Evolutionary conservation across 441 rosid genomes (phyloP).

Genomic region (Dalechampia spathulata): DNA sequence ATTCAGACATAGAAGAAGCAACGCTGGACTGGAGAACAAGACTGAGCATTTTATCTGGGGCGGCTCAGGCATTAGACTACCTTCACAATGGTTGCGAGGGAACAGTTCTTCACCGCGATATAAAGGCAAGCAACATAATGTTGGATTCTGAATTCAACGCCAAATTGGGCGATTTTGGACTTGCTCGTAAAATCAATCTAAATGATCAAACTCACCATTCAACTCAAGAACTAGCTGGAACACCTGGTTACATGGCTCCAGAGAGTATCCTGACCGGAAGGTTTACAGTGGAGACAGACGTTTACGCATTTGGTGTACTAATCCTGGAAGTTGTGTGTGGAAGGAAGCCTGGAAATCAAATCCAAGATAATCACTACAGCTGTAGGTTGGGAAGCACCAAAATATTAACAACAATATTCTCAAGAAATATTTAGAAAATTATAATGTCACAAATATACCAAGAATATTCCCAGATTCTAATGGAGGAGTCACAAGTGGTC

Average conservation of each 20-base stretch:
- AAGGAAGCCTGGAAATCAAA: slow-evolving; percentile 32
- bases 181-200: slow-evolving; percentile 54
- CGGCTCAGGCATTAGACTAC: slow-evolving; percentile 62
- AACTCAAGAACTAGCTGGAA: slow-evolving; percentile 62
- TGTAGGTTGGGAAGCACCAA: slow-evolving; percentile 50
- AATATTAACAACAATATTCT: too few relatives aligned
- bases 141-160: slow-evolving; percentile 55
- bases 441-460: too few relatives aligned
- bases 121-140: slow-evolving; percentile 77
- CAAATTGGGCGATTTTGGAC: slow-evolving; percentile 61
- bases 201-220: slow-evolving; percentile 66
- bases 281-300: slow-evolving; percentile 65
- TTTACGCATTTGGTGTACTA: slow-evolving; percentile 66
- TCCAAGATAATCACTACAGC: slow-evolving; percentile 29
- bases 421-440: too few relatives aligned
- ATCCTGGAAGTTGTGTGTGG: slow-evolving; percentile 66
- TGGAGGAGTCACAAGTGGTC: too few relatives aligned
- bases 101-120: slow-evolving; percentile 63
- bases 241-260: slow-evolving; percentile 79
- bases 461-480: too few relatives aligned
- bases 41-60: slow-evolving; percentile 35
- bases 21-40: slow-evolving; percentile 49
- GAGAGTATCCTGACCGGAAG: slow-evolving; percentile 54
- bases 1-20: slow-evolving; percentile 7
- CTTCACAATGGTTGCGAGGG: slow-evolving; percentile 65